Percentiles rank a stretch among this genome's conserved stretches.
These are phyloP conservation scores for Paecilomyces sp. DNA, from an alignment of 2,329 filamentous ascomycete genomes.

Conservation along the genomic window DNA sequence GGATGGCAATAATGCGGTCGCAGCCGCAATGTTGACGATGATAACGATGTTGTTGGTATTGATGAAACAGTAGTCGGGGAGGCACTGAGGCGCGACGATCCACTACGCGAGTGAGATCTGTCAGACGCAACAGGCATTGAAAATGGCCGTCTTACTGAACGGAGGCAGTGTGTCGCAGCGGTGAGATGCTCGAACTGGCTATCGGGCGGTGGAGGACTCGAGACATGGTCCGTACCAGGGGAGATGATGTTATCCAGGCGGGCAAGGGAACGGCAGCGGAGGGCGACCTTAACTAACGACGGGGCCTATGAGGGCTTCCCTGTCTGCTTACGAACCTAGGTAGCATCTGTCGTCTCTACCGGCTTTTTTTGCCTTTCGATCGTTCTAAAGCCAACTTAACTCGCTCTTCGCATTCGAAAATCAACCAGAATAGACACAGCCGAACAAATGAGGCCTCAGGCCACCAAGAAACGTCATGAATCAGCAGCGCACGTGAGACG, in stretches of 20 bases:
- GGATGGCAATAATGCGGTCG: constrained; percentile 1
- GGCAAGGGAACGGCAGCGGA: background rate
- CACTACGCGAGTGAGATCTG: background rate
- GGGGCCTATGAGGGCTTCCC: background rate
- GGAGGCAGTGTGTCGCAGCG: background rate
- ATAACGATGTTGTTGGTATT: constrained; percentile 6
- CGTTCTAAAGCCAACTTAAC: background rate
- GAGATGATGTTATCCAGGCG: background rate
- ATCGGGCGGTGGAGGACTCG: background rate
- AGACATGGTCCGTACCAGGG: background rate
- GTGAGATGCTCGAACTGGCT: background rate
- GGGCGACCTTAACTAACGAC: background rate
- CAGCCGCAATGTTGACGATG: background rate
- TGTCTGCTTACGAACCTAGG: background rate
- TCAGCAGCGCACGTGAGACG: background rate
- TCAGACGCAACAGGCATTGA: background rate
- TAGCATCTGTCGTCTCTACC: background rate
- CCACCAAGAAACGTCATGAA: background rate
- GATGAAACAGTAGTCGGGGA: constrained; percentile 4
- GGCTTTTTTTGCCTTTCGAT: background rate
- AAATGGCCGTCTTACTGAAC: background rate
- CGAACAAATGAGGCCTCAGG: constrained; percentile 1
- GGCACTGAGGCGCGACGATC: background rate
- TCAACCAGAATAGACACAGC: background rate
- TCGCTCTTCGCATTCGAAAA: background rate